Evolutionary conservation across 371 early-diverging fungal genomes (phyloP), one percentile per base, ranked within the genome.

Genomic region (Mortierella polycephala): DNA sequence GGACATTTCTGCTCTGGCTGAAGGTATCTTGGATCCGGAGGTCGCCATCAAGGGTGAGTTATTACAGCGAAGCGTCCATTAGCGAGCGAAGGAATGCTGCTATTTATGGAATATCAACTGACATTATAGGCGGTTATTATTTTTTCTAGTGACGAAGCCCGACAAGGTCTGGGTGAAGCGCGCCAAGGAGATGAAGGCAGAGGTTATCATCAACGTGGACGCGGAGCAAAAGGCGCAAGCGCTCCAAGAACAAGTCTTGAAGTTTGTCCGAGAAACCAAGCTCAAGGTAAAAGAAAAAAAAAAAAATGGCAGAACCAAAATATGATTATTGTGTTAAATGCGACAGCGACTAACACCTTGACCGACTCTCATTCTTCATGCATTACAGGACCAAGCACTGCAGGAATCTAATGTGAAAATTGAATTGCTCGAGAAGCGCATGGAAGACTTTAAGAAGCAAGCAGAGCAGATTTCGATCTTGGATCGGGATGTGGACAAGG

Each of bases 141-240:
- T 57, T 7, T 62, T 14, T 53, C 2, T 70, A 87, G 90, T 87
- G 70, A 50, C 81, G 5, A 85, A 84, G 8, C 79, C 81, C 4
- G 87, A 85, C n/a, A 82, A 90, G 55, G 96, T 96, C 12, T 96
- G 97, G 97, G 73, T 88, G 41, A 83, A 83, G 65, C 88, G 96
- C 13, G 93, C 96, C 18, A 87, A 89, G 51, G 88, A 89, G 49
- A 86, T 95, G 81, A 94, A 95, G 81, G 87, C 86, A 0, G 91
- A 91, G 51, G 90, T 92, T 37, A 85, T 91, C 39, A 84, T 93
- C 20, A 95, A 93, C 70, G 85, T 87, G n/a, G 95, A 94, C 44
- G 85, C 93, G 60, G 90, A 94, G 67, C 89, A 87, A 16, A 91
- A 93, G 74, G 81, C 93, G 20, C 92, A 91, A 58, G 86, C 90